phyloP scores from a whole-genome alignment of 371 early-diverging fungal species.

The Apophysomyces sp. region DNA sequence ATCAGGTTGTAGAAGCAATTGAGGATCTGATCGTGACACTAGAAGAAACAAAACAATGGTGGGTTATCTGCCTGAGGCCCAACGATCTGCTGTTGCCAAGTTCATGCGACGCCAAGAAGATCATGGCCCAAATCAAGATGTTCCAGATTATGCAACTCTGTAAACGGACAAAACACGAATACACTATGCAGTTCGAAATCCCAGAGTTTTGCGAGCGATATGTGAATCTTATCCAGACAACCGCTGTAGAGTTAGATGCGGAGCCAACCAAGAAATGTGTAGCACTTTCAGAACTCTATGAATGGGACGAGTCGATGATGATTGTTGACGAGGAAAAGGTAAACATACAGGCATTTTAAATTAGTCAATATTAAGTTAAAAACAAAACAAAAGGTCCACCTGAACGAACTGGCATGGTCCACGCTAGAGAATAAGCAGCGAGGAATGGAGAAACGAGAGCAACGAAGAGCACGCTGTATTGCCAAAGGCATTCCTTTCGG shows the following conservation, averaged over 20 bases:
- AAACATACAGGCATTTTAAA: background rate
- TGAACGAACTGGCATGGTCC: constrained; percentile 69
- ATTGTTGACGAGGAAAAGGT: constrained; percentile 9
- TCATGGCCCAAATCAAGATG: constrained; percentile 48
- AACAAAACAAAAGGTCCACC: constrained; percentile 42
- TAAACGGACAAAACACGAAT: constrained; percentile 52
- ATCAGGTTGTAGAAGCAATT: constrained; percentile 52
- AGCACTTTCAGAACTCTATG: constrained; percentile 24
- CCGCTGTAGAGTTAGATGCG: constrained; percentile 35
- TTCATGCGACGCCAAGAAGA: constrained; percentile 52
- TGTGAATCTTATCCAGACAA: constrained; percentile 38
- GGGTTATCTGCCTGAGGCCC: constrained; percentile 76
- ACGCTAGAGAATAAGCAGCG: constrained; percentile 58
- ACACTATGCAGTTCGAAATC: constrained; percentile 49
- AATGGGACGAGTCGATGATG: constrained; percentile 6
- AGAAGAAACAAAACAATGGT: constrained; percentile 81
- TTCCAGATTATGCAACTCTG: constrained; percentile 53
- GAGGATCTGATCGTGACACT: constrained; percentile 73
- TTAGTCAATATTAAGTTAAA: too few species aligned
- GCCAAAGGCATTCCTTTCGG: constrained; percentile 22
- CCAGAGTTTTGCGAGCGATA: constrained; percentile 69
- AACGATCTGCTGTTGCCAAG: constrained; percentile 62
- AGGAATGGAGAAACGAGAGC: constrained; percentile 30
- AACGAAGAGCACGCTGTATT: constrained; percentile 15
- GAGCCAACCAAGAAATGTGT: constrained; percentile 42